phyloP scores from a whole-genome alignment of 148 eudicot genomes.

The Persicaria tinctoria region DNA sequence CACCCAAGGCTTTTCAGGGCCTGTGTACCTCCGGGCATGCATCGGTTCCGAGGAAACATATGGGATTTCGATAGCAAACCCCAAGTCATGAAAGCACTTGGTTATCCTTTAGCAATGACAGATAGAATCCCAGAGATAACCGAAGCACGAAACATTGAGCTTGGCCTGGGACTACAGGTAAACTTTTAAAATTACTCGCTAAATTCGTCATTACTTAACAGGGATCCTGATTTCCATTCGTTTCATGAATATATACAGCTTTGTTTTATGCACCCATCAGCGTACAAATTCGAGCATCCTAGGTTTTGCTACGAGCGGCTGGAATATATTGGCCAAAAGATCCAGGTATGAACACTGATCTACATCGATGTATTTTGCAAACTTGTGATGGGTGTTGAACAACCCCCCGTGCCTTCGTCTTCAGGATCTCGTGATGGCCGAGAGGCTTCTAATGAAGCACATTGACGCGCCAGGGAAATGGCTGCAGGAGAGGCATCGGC shows the following conservation, averaged over 20 bases:
- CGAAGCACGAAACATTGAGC: constrained; percentile 92
- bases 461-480: constrained; percentile 89
- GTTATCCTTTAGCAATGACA: constrained; percentile 62
- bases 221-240: background rate
- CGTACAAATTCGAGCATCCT: constrained; percentile 88
- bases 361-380: background rate
- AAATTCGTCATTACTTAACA: background rate
- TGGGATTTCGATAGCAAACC: constrained; percentile 96
- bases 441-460: constrained; percentile 94
- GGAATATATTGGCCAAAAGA: constrained; percentile 97
- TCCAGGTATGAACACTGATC: constrained; percentile 50
- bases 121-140: constrained; percentile 90
- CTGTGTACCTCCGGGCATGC: constrained; percentile 99
- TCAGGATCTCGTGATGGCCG: constrained; percentile 97
- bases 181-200: background rate
- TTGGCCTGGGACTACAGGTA: constrained; percentile 98
- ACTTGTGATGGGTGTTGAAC: no score
- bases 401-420: background rate
- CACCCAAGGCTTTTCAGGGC: constrained; percentile 96
- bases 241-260: constrained; percentile 39
- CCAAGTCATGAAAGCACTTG: constrained; percentile 65
- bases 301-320: constrained; percentile 92
- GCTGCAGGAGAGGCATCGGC: constrained; percentile 78
- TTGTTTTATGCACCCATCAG: constrained; percentile 85
- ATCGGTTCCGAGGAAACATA: constrained; percentile 87